Evolutionary conservation across 2,329 filamentous ascomycete species (phyloP).

Genomic region (Helotiales sp.): DNA sequence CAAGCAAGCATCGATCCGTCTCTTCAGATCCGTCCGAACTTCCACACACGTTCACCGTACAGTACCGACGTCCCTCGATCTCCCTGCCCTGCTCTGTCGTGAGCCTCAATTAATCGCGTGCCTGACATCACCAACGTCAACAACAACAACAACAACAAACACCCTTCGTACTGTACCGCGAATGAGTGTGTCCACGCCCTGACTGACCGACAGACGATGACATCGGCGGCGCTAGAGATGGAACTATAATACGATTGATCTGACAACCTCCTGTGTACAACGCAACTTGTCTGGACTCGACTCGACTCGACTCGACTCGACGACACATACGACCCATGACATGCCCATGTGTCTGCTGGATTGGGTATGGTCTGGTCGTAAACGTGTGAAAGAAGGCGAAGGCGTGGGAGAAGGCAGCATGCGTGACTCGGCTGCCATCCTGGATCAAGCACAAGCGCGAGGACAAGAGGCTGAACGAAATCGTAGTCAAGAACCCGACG

Average conservation of each 20-base stretch:
- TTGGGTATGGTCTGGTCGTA: constrained; percentile 9
- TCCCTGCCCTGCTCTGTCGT: not conserved
- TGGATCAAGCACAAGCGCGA: not conserved
- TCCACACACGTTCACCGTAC: no score
- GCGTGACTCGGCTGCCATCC: not conserved
- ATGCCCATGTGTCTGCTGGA: constrained; percentile 6
- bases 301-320: not conserved
- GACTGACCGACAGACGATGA: not conserved
- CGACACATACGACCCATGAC: not conserved
- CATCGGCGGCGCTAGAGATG: constrained; percentile 1
- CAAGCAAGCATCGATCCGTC: not conserved
- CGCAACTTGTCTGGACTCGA: no score
- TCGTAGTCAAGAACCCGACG: not conserved
- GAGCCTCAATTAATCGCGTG: not conserved
- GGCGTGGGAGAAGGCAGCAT: not conserved
- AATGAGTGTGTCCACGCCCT: not conserved
- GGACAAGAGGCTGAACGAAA: not conserved
- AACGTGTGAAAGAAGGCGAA: constrained; percentile 7
- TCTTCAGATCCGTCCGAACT: not conserved
- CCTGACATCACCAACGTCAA: not conserved
- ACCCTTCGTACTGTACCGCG: not conserved
- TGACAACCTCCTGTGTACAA: not conserved
- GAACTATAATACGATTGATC: not conserved
- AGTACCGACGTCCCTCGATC: no score
- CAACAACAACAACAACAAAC: not conserved